Percentiles rank a stretch among this genome's conserved stretches.
Evolutionary conservation across 768 basidiomycete genomes (phyloP).

Genomic region (Phanerodontia chrysosporium): DNA sequence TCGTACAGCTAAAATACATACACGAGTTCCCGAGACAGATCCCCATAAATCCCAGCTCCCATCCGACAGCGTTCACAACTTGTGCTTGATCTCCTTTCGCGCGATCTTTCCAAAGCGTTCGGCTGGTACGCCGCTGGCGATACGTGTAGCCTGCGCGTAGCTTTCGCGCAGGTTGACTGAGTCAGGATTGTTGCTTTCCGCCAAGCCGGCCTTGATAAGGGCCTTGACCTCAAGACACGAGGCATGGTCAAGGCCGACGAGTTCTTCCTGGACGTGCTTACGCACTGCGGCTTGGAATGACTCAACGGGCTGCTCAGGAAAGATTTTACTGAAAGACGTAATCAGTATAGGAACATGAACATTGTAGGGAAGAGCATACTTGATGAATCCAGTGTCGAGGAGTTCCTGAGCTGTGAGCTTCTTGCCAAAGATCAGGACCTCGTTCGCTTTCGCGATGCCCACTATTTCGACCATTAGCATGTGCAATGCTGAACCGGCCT

Average conservation of each 20-base stretch:
- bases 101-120: conserved; percentile 54
- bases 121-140: conserved; percentile 55
- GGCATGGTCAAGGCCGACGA: conserved; percentile 52
- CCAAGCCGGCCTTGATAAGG: conserved; percentile 50
- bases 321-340: conserved; percentile 45
- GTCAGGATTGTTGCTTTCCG: conserved; percentile 62
- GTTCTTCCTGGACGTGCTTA: conserved; percentile 44
- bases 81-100: conserved; percentile 62
- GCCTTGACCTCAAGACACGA: conserved; percentile 50
- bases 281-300: conserved; percentile 53
- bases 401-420: conserved; percentile 59
- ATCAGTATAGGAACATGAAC: neutral
- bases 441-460: conserved; percentile 67
- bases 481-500: neutral
- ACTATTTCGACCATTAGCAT: conserved; percentile 34
- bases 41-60: neutral
- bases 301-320: conserved; percentile 46
- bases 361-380: conserved; percentile 33
- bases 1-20: neutral
- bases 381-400: conserved; percentile 57
- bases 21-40: neutral
- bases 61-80: conserved; percentile 35
- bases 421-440: conserved; percentile 67
- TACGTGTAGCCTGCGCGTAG: conserved; percentile 64
- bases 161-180: conserved; percentile 65